A percentile compares a stretch with the other conserved stretches of the same genome.
phyloP scores from a whole-genome alignment of 352 stramenopile species.

The Phytopythium boreale region DNA sequence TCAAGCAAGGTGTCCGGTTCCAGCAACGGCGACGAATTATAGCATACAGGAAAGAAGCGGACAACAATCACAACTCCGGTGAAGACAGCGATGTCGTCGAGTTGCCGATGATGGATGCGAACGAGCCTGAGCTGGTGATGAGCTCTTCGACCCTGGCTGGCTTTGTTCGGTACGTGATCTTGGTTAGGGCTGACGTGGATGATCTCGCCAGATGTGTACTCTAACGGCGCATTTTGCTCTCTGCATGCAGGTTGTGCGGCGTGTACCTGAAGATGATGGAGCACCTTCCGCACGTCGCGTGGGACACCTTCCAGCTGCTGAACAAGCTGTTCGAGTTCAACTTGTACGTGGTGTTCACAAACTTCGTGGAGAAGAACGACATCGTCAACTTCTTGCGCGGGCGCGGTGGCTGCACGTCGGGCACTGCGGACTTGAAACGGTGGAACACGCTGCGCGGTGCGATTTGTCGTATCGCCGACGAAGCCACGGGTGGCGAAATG shows the following conservation, averaged over 20 bases:
- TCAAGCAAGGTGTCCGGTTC: constrained; percentile 57
- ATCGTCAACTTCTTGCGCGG: constrained; percentile 49
- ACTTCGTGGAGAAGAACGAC: constrained; percentile 43
- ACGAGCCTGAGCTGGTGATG: constrained; percentile 60
- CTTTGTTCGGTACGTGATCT: constrained; percentile 52
- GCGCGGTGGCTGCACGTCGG: constrained; percentile 15
- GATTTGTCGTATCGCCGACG: constrained; percentile 54
- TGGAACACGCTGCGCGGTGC: constrained; percentile 42
- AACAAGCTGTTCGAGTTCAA: constrained; percentile 82
- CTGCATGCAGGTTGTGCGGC: constrained; percentile 52
- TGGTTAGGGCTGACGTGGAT: too few relatives aligned
- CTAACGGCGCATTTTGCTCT: not conserved
- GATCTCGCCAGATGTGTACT: not conserved
- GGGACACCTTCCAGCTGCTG: constrained; percentile 68
- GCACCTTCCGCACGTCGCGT: constrained; percentile 64
- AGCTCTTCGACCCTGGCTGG: constrained; percentile 69
- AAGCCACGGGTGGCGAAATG: constrained; percentile 42
- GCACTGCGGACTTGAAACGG: constrained; percentile 21
- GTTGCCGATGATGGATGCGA: constrained; percentile 25
- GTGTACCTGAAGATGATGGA: constrained; percentile 89
- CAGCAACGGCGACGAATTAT: constrained; percentile 16
- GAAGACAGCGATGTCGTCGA: constrained; percentile 6
- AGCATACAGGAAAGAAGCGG: not conserved
- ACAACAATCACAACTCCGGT: not conserved
- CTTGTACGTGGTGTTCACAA: constrained; percentile 72